phyloP scores from a whole-genome alignment of 768 basidiomycete genomes.

The Boletus tomentosulus region DNA sequence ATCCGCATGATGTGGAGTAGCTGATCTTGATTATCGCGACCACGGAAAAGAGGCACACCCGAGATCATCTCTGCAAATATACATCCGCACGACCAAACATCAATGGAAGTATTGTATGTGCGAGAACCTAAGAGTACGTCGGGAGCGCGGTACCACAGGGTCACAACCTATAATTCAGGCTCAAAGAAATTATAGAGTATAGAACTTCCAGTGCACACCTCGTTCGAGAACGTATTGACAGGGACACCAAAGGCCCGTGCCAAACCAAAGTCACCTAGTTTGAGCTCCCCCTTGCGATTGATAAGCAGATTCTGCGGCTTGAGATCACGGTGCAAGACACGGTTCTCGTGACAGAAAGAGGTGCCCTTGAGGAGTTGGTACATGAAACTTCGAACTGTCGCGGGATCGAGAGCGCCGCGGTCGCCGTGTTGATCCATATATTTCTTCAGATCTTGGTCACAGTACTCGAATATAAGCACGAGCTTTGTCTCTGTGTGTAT shows the following conservation, averaged over 20 bases:
- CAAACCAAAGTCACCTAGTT: slow-evolving; percentile 96
- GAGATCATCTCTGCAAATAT: slow-evolving; percentile 99
- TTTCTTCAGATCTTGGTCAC: slow-evolving; percentile 97
- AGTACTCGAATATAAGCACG: slow-evolving; percentile 97
- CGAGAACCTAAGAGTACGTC: slow-evolving; percentile 96
- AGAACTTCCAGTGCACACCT: slow-evolving; percentile 42
- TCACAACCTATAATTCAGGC: slow-evolving; percentile 73
- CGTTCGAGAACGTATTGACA: slow-evolving; percentile 98
- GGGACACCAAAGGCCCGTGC: slow-evolving; percentile 98
- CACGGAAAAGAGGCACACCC: slow-evolving; percentile 93
- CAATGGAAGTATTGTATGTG: slow-evolving; percentile 97
- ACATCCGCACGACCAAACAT: slow-evolving; percentile 98
- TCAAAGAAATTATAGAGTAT: background rate
- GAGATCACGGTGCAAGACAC: slow-evolving; percentile 94
- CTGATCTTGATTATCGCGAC: slow-evolving; percentile 96
- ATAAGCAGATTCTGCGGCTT: slow-evolving; percentile 99
- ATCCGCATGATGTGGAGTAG: slow-evolving; percentile 97
- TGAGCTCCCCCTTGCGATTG: slow-evolving; percentile 94
- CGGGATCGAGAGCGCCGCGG: slow-evolving; percentile 86
- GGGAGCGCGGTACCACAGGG: slow-evolving; percentile 97
- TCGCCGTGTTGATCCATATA: slow-evolving; percentile 99
- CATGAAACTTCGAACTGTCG: slow-evolving; percentile 93
- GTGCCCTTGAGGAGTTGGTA: slow-evolving; percentile 96
- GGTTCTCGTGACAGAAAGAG: slow-evolving; percentile 97
- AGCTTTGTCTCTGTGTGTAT: slow-evolving; percentile 99